Conservation (phyloP, 2,329 filamentous ascomycete species). For the Ophiostoma himal-ulmi region DNA sequence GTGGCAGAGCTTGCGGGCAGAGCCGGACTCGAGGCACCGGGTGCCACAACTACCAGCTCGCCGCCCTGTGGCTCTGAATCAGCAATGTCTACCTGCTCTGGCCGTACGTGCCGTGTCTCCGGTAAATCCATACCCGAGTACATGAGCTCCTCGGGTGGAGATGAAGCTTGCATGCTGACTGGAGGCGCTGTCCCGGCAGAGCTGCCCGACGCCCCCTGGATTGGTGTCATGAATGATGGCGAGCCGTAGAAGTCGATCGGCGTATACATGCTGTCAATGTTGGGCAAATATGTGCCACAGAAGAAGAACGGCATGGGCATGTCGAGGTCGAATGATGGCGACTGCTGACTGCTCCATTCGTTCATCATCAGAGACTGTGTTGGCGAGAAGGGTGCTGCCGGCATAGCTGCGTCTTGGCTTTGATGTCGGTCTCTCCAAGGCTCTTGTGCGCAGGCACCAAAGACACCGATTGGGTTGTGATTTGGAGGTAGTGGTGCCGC, state of each 20-base stretch:
- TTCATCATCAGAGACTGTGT: constrained; percentile 4
- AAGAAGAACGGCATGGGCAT: neutral
- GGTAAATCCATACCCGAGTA: neutral
- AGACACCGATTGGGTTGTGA: neutral
- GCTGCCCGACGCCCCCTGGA: neutral
- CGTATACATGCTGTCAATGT: neutral
- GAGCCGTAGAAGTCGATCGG: neutral
- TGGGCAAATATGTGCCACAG: neutral
- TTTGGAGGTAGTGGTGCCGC: neutral
- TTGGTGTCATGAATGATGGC: neutral
- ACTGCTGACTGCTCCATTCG: neutral
- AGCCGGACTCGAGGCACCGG: neutral
- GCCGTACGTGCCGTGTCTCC: neutral
- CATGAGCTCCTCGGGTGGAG: neutral
- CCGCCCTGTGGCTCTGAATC: neutral
- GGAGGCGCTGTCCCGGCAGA: neutral
- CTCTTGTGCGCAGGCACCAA: neutral
- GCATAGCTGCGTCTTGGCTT: neutral
- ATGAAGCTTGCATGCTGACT: neutral
- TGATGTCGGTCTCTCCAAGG: neutral
- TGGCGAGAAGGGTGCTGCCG: neutral
- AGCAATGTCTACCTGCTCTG: neutral
- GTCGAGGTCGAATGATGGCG: neutral
- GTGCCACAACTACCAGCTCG: neutral
- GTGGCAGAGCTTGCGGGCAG: neutral